Percentiles rank a stretch among this genome's conserved stretches.
Conservation (phyloP, 331 rosid species). For the Quercus lobata region DNA sequence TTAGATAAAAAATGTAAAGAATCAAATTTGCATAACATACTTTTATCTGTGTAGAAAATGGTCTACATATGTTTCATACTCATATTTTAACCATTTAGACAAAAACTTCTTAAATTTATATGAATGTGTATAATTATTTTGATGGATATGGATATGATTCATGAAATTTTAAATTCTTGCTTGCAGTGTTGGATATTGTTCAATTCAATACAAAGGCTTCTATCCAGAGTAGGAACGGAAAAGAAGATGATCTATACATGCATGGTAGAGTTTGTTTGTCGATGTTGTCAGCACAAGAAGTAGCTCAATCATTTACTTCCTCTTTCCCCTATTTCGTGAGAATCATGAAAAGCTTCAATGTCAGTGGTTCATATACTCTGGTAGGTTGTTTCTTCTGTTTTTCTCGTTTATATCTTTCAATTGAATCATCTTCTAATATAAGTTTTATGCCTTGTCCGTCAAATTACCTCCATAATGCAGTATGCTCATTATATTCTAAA, state of each 20-base stretch:
- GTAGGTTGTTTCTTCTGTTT: conserved; percentile 45
- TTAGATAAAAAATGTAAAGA: conserved; percentile 1
- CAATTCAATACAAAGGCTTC: conserved; percentile 36
- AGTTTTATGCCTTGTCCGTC: background rate
- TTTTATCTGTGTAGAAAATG: background rate
- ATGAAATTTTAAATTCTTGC: conserved; percentile 5
- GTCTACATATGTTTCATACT: background rate
- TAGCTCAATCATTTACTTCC: conserved; percentile 59
- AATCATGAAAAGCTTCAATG: conserved; percentile 91
- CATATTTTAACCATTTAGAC: background rate
- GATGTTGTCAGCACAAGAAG: conserved; percentile 32
- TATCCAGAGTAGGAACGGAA: conserved; percentile 38
- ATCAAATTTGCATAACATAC: conserved; percentile 2
- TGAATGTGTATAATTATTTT: background rate
- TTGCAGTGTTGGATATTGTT: conserved; percentile 36
- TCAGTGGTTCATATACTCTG: conserved; percentile 87
- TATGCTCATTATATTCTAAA: too few relatives aligned
- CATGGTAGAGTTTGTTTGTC: conserved; percentile 28
- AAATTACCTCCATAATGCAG: background rate
- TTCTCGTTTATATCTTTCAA: background rate
- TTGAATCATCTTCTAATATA: conserved; percentile 2
- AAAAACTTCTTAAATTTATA: conserved; percentile 1
- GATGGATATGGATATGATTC: background rate
- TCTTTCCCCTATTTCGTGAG: conserved; percentile 69
- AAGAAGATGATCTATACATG: conserved; percentile 38